Conservation (phyloP, 106 monocot species). For the Triglochin maritima region DNA sequence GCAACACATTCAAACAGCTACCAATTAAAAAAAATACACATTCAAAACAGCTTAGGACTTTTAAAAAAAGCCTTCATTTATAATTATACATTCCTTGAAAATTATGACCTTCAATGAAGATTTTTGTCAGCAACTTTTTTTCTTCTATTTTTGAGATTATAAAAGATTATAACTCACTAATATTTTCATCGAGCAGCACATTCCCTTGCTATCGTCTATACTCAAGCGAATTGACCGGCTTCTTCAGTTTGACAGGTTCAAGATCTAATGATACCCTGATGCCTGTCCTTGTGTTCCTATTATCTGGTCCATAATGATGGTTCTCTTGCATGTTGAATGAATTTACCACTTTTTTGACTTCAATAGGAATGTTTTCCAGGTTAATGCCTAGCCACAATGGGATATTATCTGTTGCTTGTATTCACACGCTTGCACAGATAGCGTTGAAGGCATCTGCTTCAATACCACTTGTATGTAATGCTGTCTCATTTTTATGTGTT, state of each 20-base stretch:
- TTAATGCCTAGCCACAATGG: conserved; percentile 85
- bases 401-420: conserved; percentile 77
- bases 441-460: conserved; percentile 51
- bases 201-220: conserved; percentile 55
- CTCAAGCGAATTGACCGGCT: conserved; percentile 85
- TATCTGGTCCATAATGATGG: not conserved
- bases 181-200: conserved; percentile 23
- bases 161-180: not conserved
- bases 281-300: not conserved
- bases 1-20: no score
- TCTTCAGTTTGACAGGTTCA: conserved; percentile 85
- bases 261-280: not conserved
- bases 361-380: conserved; percentile 17
- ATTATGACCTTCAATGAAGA: not conserved
- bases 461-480: conserved; percentile 42
- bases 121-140: not conserved
- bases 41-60: no score
- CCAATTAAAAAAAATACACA: no score
- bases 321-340: no score
- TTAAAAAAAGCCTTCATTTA: no score
- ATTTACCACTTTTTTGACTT: no score
- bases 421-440: conserved; percentile 69
- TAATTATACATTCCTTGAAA: no score
- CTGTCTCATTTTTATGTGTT: not conserved
- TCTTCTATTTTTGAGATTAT: not conserved